These are phyloP conservation scores for Asterella californica DNA, from an alignment of 225 moss, liverwort and hornwort species.

Conservation along the genomic window DNA sequence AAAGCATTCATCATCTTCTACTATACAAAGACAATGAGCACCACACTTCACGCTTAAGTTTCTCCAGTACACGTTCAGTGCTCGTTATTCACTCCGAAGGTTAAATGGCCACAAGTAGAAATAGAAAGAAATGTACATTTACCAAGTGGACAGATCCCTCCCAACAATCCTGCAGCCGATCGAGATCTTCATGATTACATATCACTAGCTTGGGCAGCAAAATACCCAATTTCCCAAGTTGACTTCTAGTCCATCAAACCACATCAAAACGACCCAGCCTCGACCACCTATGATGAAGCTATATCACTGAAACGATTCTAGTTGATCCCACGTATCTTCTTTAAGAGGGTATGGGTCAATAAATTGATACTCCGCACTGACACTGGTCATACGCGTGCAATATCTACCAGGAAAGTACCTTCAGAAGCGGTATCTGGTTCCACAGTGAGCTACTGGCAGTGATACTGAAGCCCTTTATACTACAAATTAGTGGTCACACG, in stretches of 20 bases:
- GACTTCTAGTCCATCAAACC: slow-evolving; percentile 9
- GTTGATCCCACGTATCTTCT: slow-evolving; percentile 6
- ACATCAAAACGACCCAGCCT: slow-evolving; percentile 16
- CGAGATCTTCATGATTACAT: slow-evolving; percentile 10
- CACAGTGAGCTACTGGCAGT: slow-evolving; percentile 8
- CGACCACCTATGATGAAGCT: slow-evolving; percentile 5
- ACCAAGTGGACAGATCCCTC: slow-evolving; percentile 8
- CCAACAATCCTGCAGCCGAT: neutral
- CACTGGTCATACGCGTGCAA: slow-evolving; percentile 12
- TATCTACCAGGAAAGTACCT: slow-evolving; percentile 22
- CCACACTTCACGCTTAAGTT: neutral
- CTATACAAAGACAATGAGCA: neutral
- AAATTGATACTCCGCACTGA: slow-evolving; percentile 28
- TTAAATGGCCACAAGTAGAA: neutral
- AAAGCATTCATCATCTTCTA: neutral
- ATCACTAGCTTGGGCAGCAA: slow-evolving; percentile 18
- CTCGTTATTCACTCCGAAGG: neutral
- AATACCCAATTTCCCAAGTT: slow-evolving; percentile 12
- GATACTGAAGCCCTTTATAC: slow-evolving; percentile 8
- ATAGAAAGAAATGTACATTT: slow-evolving; percentile 13
- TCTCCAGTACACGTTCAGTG: neutral
- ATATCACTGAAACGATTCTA: neutral
- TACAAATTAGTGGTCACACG: slow-evolving; percentile 7
- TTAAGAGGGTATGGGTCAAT: slow-evolving; percentile 20
- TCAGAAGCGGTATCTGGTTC: slow-evolving; percentile 8